Base-by-base conservation (phyloP, 2,329 filamentous ascomycete species). In the Stromatinia cepivora region DNA sequence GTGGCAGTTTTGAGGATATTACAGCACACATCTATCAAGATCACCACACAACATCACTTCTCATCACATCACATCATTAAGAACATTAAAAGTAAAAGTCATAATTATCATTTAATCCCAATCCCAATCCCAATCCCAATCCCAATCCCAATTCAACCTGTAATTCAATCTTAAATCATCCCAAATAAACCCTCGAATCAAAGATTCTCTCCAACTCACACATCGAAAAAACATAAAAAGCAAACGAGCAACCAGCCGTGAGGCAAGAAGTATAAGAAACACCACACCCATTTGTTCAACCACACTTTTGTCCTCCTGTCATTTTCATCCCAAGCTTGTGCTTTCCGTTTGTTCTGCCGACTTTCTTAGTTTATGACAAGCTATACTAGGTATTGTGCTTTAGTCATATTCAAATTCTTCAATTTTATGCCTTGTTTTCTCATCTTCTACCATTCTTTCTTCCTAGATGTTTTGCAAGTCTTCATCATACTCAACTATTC, bases 181-280 rank as follows among this genome's bases (percentile, higher is more conserved):
- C 7, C n/a, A 61, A 67, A 48, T 50, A 28, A 36, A 58, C 46
- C 54, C 25, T n/a, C 20, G 56, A 67, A 61, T 39, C 31, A 48
- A 59, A 67, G 45, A 25, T 36, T 67, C 31, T 39, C 59, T 31
- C 45, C n/a, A 36, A 7, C n/a, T 48, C 42, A 25, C 20, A 9
- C 11, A 20, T 11, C 50, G 0, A 36, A 59, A 59, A 46, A 46
- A 25, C 17, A 8, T 9, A 39, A 46, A 48, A 28, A 39, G 17
- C 45, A 52, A 67, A 59, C 31, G 22, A 52, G 34, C 17, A 73
- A 71, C 72, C 71, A 75, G 75, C 75, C 74, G 75, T 69, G 75
- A 75, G 75, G 75, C 75, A 70, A 70, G 70, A 75, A 73, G 72
- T 75, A 71, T 76, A 72, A 58, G 36, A 61, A 52, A 39, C 54